phyloP scores from a whole-genome alignment of 805 yeast species.

The Wickerhamiella qilinensis region DNA sequence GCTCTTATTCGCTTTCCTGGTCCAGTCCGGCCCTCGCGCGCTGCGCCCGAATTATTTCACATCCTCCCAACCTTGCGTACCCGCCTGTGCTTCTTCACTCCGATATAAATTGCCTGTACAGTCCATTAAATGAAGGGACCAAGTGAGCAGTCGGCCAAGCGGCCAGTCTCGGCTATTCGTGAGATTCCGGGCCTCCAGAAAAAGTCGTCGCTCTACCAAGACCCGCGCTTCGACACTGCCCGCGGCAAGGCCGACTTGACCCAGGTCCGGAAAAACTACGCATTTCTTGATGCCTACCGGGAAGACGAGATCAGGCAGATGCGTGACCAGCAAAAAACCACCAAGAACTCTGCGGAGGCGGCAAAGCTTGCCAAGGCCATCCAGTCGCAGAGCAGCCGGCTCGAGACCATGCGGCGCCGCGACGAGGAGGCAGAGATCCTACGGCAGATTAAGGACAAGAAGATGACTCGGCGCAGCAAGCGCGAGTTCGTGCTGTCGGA shows the following conservation, averaged over 20 bases:
- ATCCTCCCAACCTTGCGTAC: too few species aligned
- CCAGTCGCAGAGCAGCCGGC: slow-evolving; percentile 21
- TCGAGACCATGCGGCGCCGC: slow-evolving; percentile 54
- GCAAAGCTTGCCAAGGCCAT: slow-evolving; percentile 21
- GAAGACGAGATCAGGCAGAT: slow-evolving; percentile 51
- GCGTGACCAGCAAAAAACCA: slow-evolving; percentile 28
- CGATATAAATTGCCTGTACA: too few species aligned
- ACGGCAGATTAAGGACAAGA: slow-evolving; percentile 50
- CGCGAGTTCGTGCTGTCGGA: slow-evolving; percentile 23
- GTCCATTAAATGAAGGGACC: slow-evolving; percentile 98
- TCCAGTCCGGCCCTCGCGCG: too few species aligned
- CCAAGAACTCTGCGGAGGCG: slow-evolving; percentile 32
- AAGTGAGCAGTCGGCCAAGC: slow-evolving; percentile 56
- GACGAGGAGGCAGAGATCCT: slow-evolving; percentile 60
- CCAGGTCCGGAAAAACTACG: slow-evolving; percentile 58
- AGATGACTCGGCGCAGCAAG: slow-evolving; percentile 19
- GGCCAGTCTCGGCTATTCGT: slow-evolving; percentile 51
- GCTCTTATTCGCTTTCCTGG: too few species aligned
- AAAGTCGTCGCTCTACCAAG: slow-evolving; percentile 38
- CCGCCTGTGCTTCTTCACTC: too few species aligned
- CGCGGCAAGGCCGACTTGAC: slow-evolving; percentile 66
- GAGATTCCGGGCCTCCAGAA: slow-evolving; percentile 37
- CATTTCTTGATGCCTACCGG: slow-evolving; percentile 76
- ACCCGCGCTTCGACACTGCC: slow-evolving; percentile 82
- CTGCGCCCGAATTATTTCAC: too few species aligned